Evolutionary conservation across 2,329 filamentous ascomycete genomes (phyloP).

Genomic region (Trichoderma sp.): DNA sequence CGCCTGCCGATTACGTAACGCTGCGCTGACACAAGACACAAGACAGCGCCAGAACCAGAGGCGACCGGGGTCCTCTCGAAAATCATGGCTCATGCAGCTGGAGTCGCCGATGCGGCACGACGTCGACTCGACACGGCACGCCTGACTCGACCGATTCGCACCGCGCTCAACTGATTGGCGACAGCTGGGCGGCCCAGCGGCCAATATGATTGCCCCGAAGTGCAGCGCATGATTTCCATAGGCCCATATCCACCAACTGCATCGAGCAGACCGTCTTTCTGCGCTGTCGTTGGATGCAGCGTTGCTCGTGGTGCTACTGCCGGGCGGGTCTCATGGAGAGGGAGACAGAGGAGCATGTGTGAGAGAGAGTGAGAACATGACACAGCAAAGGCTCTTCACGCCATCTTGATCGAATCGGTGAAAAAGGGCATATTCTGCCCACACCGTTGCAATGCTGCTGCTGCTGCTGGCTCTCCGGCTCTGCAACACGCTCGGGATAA

Average conservation of each 20-base stretch:
- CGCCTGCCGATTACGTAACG: not conserved
- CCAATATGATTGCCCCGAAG: constrained; percentile 14
- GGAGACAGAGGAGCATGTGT: not conserved
- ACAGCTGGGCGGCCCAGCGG: not conserved
- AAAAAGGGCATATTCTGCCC: not conserved
- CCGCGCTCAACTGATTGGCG: constrained; percentile 12
- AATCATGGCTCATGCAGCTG: not conserved
- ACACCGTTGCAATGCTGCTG: not conserved
- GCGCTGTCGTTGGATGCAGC: constrained; percentile 16
- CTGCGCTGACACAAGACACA: not conserved
- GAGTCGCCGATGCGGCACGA: not conserved
- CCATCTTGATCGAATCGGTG: not conserved
- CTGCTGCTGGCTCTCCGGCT: not conserved
- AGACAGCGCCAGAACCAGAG: not conserved
- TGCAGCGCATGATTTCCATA: not conserved
- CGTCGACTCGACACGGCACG: not conserved
- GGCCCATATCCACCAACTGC: constrained; percentile 11
- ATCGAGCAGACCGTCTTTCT: constrained; percentile 10
- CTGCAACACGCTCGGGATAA: not conserved
- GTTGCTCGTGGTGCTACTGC: not conserved
- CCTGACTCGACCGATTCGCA: constrained; percentile 2
- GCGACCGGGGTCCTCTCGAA: not conserved
- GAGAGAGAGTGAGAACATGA: not conserved
- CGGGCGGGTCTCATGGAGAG: not conserved
- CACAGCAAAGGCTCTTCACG: not conserved